These are phyloP conservation scores for Voacanga thouarsii DNA, from an alignment of 257 asterid species.

Conservation along the genomic window DNA sequence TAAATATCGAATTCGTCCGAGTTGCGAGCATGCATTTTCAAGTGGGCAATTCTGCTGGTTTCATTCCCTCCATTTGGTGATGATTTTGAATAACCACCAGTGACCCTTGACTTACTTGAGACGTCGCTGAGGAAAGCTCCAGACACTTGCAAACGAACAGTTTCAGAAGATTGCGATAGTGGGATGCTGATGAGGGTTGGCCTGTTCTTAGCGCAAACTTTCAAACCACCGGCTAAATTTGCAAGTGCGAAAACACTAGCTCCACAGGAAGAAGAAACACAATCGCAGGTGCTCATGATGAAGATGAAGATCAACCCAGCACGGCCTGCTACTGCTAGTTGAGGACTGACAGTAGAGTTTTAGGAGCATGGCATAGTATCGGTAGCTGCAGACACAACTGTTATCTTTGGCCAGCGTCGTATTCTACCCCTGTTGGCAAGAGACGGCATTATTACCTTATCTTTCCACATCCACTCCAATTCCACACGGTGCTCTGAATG, in stretches of 20 bases:
- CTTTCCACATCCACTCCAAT: too few species aligned
- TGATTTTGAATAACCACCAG: background rate
- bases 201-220: background rate
- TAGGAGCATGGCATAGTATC: too few species aligned
- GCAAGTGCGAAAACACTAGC: background rate
- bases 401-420: too few species aligned
- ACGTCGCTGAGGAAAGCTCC: background rate
- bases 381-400: too few species aligned
- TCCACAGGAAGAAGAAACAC: background rate
- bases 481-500: too few species aligned
- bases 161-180: background rate
- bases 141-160: background rate
- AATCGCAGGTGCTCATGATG: background rate
- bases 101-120: background rate
- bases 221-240: background rate
- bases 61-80: background rate
- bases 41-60: constrained; percentile 4
- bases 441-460: too few species aligned
- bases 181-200: background rate
- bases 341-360: too few species aligned
- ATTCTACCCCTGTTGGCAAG: too few species aligned
- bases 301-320: too few species aligned
- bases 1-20: constrained; percentile 23
- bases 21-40: constrained; percentile 9
- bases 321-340: too few species aligned